These are phyloP conservation scores for Mentha longifolia DNA, from an alignment of 257 asterid genomes.

Conservation along the genomic window DNA sequence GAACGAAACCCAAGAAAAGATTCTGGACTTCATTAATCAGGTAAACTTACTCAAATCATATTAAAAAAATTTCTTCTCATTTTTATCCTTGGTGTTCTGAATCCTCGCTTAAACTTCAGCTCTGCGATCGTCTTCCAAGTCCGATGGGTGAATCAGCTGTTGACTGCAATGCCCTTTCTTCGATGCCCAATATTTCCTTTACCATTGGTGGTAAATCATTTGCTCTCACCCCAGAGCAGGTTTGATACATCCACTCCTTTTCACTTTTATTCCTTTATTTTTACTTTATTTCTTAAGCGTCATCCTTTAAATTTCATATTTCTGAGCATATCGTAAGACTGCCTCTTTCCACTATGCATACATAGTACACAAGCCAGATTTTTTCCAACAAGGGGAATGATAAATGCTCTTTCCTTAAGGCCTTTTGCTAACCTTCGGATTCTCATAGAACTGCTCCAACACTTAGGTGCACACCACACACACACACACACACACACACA, in stretches of 20 bases:
- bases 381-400: neutral
- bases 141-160: constrained; percentile 89
- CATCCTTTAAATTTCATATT: neutral
- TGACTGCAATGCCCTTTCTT: constrained; percentile 61
- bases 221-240: constrained; percentile 76
- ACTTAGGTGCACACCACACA: neutral
- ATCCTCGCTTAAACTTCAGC: constrained; percentile 47
- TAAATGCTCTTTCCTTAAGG: neutral
- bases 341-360: too few species aligned
- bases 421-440: neutral
- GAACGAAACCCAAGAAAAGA: constrained; percentile 66
- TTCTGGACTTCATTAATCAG: constrained; percentile 73
- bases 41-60: constrained; percentile 37
- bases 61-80: neutral
- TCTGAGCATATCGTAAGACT: neutral
- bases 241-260: constrained; percentile 24
- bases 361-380: neutral
- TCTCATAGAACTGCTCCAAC: neutral
- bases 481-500: neutral
- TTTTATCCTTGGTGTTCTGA: constrained; percentile 22
- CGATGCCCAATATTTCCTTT: constrained; percentile 71
- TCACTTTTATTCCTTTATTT: neutral
- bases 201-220: constrained; percentile 68
- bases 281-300: neutral
- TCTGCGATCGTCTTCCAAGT: constrained; percentile 84